These are phyloP conservation scores for Durotheca rogersii DNA, from an alignment of 495 filamentous ascomycete species.

Conservation along the genomic window DNA sequence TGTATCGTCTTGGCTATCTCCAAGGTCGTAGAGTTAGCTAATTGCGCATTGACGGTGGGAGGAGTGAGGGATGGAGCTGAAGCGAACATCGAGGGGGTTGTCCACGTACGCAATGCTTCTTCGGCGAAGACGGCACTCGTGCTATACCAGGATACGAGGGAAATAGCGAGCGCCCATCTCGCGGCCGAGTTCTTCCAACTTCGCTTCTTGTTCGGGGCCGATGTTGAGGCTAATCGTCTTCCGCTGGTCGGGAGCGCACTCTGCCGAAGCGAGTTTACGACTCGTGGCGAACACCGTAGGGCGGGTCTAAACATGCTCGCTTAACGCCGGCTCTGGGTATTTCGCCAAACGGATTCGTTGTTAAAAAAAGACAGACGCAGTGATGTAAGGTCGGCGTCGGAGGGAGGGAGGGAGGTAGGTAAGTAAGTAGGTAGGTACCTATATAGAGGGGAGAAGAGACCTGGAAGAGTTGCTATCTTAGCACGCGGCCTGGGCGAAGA, in stretches of 20 bases:
- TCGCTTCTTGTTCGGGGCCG: conserved; percentile 63
- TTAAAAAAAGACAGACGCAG: too few relatives aligned
- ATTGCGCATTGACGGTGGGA: neutral
- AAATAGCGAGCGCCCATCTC: conserved; percentile 75
- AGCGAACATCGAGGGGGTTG: too few relatives aligned
- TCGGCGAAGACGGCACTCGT: conserved; percentile 85
- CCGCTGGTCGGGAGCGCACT: conserved; percentile 29
- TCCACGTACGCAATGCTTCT: conserved; percentile 67
- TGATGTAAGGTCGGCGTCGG: too few relatives aligned
- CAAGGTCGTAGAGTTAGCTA: neutral
- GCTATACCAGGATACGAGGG: conserved; percentile 88
- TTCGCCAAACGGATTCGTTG: too few relatives aligned
- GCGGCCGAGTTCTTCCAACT: conserved; percentile 77
- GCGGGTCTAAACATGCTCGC: conserved; percentile 63
- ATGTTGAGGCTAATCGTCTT: conserved; percentile 71
- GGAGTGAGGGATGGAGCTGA: too few relatives aligned
- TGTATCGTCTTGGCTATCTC: conserved; percentile 36
- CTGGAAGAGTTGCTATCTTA: too few relatives aligned
- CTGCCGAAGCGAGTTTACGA: conserved; percentile 43
- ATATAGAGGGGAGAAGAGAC: too few relatives aligned
- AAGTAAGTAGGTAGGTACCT: too few relatives aligned
- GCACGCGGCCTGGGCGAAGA: too few relatives aligned
- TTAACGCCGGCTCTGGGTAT: too few relatives aligned
- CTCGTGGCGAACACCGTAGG: conserved; percentile 56
- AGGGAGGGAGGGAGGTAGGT: too few relatives aligned